These are phyloP conservation scores for Scheffersomyces amazonensis DNA, from an alignment of 805 yeast genomes.

Conservation along the genomic window DNA sequence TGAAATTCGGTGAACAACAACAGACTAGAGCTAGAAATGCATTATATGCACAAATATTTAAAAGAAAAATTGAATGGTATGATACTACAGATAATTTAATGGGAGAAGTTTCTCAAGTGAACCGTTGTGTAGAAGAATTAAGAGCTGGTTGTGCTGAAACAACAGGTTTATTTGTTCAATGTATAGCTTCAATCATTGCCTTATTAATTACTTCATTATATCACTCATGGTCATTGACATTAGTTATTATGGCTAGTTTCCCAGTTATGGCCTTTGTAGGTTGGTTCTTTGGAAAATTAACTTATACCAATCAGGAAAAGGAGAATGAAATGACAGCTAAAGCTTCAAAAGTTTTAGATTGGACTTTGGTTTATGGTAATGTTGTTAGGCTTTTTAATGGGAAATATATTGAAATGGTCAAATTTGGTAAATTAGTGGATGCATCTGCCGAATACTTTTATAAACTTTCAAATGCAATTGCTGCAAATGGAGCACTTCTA, in stretches of 20 bases:
- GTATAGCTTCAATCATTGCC: constrained; percentile 50
- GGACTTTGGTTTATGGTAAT: constrained; percentile 62
- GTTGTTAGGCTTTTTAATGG: constrained; percentile 64
- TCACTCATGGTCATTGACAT: constrained; percentile 82
- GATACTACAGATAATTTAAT: constrained; percentile 53
- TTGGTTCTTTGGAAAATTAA: constrained; percentile 46
- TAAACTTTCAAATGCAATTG: constrained; percentile 44
- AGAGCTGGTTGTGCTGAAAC: constrained; percentile 68
- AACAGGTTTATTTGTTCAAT: constrained; percentile 54
- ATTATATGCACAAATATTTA: constrained; percentile 45
- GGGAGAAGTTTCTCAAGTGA: constrained; percentile 65
- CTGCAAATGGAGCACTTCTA: constrained; percentile 55
- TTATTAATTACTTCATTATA: constrained; percentile 63
- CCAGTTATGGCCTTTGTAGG: constrained; percentile 63
- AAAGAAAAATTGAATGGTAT: constrained; percentile 56
- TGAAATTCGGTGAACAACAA: constrained; percentile 69
- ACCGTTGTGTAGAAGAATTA: constrained; percentile 72
- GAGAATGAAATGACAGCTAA: constrained; percentile 58
- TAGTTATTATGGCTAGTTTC: constrained; percentile 68
- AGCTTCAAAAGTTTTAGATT: constrained; percentile 62
- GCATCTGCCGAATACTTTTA: constrained; percentile 38
- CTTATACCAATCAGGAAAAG: constrained; percentile 44
- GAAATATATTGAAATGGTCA: constrained; percentile 46
- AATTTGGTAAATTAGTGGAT: constrained; percentile 37
- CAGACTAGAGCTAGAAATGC: constrained; percentile 51